Percentiles rank a stretch among this genome's conserved stretches.
Conservation (phyloP, 2,329 filamentous ascomycete species). For the Exophiala sp. region DNA sequence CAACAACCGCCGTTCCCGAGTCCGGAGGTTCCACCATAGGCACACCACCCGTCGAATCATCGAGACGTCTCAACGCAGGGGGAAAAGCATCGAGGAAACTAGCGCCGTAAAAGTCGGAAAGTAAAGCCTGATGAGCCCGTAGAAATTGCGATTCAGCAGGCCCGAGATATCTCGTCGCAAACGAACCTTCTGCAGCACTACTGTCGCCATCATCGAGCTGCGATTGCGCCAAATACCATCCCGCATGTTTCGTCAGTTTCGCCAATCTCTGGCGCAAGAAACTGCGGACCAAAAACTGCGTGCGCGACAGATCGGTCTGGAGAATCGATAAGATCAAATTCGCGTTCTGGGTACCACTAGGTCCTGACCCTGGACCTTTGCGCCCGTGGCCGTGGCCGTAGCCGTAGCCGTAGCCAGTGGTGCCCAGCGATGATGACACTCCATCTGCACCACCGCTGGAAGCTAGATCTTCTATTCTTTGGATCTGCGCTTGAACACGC, state of each 20-base stretch:
- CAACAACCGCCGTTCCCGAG: conserved; percentile 74
- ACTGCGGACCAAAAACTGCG: conserved; percentile 82
- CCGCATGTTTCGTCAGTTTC: conserved; percentile 55
- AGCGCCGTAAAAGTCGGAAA: conserved; percentile 76
- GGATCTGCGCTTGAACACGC: conserved; percentile 57
- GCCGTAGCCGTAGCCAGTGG: conserved; percentile 9
- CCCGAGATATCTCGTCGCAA: conserved; percentile 51
- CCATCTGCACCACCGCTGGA: conserved; percentile 16
- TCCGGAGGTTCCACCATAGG: conserved; percentile 92
- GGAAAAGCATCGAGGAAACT: conserved; percentile 85
- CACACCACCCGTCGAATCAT: conserved; percentile 76
- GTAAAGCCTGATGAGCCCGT: conserved; percentile 72
- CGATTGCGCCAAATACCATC: conserved; percentile 40
- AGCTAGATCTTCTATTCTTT: conserved; percentile 59
- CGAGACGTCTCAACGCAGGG: conserved; percentile 68
- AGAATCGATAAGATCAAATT: conserved; percentile 93
- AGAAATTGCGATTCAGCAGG: conserved; percentile 74
- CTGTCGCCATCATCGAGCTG: not conserved
- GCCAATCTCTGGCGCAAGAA: conserved; percentile 77
- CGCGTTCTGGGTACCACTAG: conserved; percentile 78
- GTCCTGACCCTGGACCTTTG: conserved; percentile 34
- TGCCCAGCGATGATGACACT: not conserved
- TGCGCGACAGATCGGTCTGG: conserved; percentile 91
- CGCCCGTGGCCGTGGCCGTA: conserved; percentile 50
- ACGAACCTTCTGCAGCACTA: conserved; percentile 28